Conservation (phyloP, 169 alveolate species). For the Plasmodium adleri region DNA sequence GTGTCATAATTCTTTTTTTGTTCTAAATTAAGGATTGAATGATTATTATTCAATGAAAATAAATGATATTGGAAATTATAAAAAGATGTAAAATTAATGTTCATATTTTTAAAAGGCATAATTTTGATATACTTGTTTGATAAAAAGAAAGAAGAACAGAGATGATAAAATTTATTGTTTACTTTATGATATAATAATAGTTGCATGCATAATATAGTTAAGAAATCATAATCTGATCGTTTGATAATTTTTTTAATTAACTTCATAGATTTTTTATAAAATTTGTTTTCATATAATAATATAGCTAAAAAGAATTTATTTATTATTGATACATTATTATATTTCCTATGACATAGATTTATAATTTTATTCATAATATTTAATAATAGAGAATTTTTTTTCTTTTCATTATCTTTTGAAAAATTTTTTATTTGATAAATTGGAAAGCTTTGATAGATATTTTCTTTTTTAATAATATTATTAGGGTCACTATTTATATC, state of each 20-base stretch:
- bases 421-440: slow-evolving; percentile 54
- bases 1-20: slow-evolving; percentile 6
- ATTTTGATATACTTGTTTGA: slow-evolving; percentile 32
- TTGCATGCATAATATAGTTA: slow-evolving; percentile 64
- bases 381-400: slow-evolving; percentile 26
- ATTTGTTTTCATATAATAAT: slow-evolving; percentile 49
- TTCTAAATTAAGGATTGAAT: slow-evolving; percentile 35
- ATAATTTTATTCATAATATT: slow-evolving; percentile 70
- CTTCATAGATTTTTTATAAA: slow-evolving; percentile 37
- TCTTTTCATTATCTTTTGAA: slow-evolving; percentile 53
- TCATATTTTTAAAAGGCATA: slow-evolving; percentile 41
- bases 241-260: slow-evolving; percentile 40
- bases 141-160: slow-evolving; percentile 49
- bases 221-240: slow-evolving; percentile 18
- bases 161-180: slow-evolving; percentile 62
- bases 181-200: slow-evolving; percentile 24
- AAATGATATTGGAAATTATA: slow-evolving; percentile 31
- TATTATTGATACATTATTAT: slow-evolving; percentile 32
- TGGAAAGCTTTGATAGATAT: slow-evolving; percentile 43
- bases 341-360: slow-evolving; percentile 42
- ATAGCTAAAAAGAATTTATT: slow-evolving; percentile 65
- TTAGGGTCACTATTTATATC: too few species aligned
- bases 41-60: slow-evolving; percentile 10
- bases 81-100: slow-evolving; percentile 23
- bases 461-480: slow-evolving; percentile 8